Conservation (phyloP, 75 land plant species). For the Ceratopteris richardii region DNA sequence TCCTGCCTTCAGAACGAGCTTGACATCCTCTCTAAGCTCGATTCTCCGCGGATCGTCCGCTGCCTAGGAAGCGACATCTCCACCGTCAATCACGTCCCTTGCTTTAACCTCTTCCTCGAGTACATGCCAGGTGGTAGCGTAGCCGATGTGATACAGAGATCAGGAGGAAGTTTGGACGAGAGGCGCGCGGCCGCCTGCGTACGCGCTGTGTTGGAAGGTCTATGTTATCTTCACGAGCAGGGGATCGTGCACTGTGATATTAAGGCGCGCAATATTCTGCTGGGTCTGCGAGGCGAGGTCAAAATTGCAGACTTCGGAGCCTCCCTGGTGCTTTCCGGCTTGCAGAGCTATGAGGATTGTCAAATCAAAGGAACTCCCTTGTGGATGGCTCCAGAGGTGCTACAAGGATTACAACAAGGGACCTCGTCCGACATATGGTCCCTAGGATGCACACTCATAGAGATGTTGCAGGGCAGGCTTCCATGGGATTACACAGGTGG, state of each 20-base stretch:
- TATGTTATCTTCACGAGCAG: slow-evolving; percentile 28
- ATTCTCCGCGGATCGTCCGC: too few relatives aligned
- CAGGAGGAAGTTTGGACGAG: slow-evolving; percentile 27
- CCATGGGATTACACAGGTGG: slow-evolving; percentile 30
- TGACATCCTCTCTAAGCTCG: slow-evolving; percentile 29
- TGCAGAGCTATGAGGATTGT: too few relatives aligned
- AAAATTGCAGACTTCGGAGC: slow-evolving; percentile 58
- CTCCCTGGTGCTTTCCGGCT: slow-evolving; percentile 33
- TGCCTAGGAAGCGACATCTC: slow-evolving; percentile 37
- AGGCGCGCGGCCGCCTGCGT: slow-evolving; percentile 12
- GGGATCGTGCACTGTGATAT: slow-evolving; percentile 64
- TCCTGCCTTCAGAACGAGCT: slow-evolving; percentile 7
- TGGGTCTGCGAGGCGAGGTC: slow-evolving; percentile 12
- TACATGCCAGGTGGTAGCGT: too few relatives aligned
- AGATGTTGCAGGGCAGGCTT: slow-evolving; percentile 47
- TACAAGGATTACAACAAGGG: slow-evolving; percentile 26
- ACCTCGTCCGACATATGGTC: slow-evolving; percentile 55
- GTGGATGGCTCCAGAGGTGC: too few relatives aligned
- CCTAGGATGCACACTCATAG: too few relatives aligned
- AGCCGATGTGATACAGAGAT: slow-evolving; percentile 22
- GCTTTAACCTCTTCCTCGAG: slow-evolving; percentile 25
- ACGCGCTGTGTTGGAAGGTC: slow-evolving; percentile 25
- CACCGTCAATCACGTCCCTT: slow-evolving; percentile 15
- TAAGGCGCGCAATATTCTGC: slow-evolving; percentile 41
- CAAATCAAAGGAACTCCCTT: slow-evolving; percentile 57